These are phyloP conservation scores for Sugiyamaella smithiae DNA, from an alignment of 805 yeast species.

Conservation along the genomic window DNA sequence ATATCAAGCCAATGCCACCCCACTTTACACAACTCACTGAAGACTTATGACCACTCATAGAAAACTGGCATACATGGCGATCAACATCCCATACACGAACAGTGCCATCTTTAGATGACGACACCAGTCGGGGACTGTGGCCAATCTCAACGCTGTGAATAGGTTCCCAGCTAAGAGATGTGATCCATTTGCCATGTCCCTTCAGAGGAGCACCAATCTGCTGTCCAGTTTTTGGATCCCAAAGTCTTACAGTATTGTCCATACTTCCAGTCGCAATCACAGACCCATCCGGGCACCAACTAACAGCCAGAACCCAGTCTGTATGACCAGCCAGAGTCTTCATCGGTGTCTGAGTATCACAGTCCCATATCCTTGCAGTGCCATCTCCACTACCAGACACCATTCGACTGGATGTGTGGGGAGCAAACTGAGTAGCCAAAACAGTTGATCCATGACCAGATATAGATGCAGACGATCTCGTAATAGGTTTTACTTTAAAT, in stretches of 20 bases:
- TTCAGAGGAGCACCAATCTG: constrained; percentile 67
- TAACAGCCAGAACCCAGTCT: constrained; percentile 90
- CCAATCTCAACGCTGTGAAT: constrained; percentile 66
- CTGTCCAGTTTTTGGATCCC: constrained; percentile 78
- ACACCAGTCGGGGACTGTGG: constrained; percentile 54
- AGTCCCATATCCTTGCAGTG: constrained; percentile 96
- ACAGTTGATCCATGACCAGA: constrained; percentile 96
- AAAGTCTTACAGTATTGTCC: constrained; percentile 85
- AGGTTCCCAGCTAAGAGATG: constrained; percentile 93
- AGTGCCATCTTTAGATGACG: constrained; percentile 91
- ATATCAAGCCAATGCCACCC: constrained; percentile 86
- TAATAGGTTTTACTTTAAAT: constrained; percentile 87
- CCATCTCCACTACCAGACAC: constrained; percentile 96
- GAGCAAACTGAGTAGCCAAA: constrained; percentile 90
- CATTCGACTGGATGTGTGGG: constrained; percentile 77
- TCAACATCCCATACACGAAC: constrained; percentile 85
- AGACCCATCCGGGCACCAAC: constrained; percentile 90
- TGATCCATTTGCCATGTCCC: constrained; percentile 90
- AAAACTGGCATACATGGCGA: constrained; percentile 59
- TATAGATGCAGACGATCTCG: constrained; percentile 87
- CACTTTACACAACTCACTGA: constrained; percentile 95
- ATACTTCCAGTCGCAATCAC: constrained; percentile 92
- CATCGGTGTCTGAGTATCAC: constrained; percentile 89
- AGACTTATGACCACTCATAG: constrained; percentile 83
- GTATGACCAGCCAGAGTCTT: constrained; percentile 78